Conservation (phyloP, 495 filamentous ascomycete genomes). For the Penicillium goetzii region DNA sequence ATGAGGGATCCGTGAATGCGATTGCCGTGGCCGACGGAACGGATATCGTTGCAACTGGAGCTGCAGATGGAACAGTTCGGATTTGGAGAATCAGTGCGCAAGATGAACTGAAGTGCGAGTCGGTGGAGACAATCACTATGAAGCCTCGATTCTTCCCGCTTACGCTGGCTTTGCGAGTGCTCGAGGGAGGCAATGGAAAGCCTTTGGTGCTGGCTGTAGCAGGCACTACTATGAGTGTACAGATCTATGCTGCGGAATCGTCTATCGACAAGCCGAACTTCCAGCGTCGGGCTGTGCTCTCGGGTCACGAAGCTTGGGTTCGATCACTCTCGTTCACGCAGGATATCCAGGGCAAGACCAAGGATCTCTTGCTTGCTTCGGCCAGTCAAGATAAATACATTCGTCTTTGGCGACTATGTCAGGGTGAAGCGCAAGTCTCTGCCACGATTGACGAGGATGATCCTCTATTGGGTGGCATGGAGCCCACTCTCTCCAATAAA, state of each 20-base stretch:
- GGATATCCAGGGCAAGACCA: slow-evolving; percentile 57
- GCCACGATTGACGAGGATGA: slow-evolving; percentile 47
- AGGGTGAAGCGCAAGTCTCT: slow-evolving; percentile 53
- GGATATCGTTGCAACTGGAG: slow-evolving; percentile 69
- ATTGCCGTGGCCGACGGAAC: slow-evolving; percentile 60
- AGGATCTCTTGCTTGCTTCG: slow-evolving; percentile 83
- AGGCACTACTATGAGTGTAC: slow-evolving; percentile 77
- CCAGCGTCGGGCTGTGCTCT: slow-evolving; percentile 73
- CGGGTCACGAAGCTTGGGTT: slow-evolving; percentile 95
- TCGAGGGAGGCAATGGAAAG: slow-evolving; percentile 55
- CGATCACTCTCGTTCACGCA: slow-evolving; percentile 76
- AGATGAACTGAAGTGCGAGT: slow-evolving; percentile 39
- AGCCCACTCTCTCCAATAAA: slow-evolving; percentile 78
- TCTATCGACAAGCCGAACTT: slow-evolving; percentile 53
- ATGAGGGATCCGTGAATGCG: slow-evolving; percentile 77
- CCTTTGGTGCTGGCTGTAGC: slow-evolving; percentile 73
- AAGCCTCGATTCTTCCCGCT: slow-evolving; percentile 81
- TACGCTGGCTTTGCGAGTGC: slow-evolving; percentile 63
- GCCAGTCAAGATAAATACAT: slow-evolving; percentile 98
- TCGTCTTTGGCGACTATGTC: slow-evolving; percentile 85
- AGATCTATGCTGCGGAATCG: slow-evolving; percentile 68
- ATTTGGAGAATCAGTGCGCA: slow-evolving; percentile 67
- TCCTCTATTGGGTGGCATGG: slow-evolving; percentile 63
- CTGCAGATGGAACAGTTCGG: slow-evolving; percentile 80
- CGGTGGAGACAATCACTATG: slow-evolving; percentile 73